Base-by-base conservation (phyloP, 768 basidiomycete species). In the Pisolithus sp. region DNA sequence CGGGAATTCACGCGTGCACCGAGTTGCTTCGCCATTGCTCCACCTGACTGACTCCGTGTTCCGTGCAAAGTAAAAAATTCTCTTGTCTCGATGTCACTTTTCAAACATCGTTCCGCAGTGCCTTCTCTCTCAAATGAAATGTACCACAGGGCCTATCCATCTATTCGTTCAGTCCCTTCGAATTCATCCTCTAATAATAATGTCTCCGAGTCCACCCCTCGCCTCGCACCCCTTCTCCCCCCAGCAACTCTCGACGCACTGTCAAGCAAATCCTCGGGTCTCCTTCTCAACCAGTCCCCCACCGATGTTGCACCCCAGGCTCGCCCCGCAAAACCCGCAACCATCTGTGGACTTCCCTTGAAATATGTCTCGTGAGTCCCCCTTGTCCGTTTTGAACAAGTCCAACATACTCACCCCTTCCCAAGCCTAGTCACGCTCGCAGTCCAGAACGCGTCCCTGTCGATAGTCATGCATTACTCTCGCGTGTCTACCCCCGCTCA, bases 391-490 rank as follows among this genome's bases (percentile, higher is more conserved):
- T 45, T 53, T 45, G 55, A 4, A 46, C 50, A 34, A 10, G 24
- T 41, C 51, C 37, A 53, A 52, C 13, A 5, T 34, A 34, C 51
- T 53, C 42, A 52, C 36, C 41, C 48, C 40, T 45, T 43, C 20
- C 36, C 20, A 53, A 88, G 87, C 13, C 76, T 91, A 53, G 81
- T 93, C 57, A 90, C 89, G 17, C 81, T 94, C 46, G 92, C 92
- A 5, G 85, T 95, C 3, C 95, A 99, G 74, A 98, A 98, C 71
- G 92, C 92, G 28, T 83, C 90, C 9, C 75, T 99, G 46, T 93
- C 93, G 49, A 93, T 99, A 63, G 90, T 98, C 57, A 95, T 99
- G 90, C 93, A 97, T 74, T 91, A 97, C 70, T 97, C 96, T n/a
- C 83, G 96, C 53, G 86, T 93, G 52, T 88, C 89, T 2, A 88